Conservation (phyloP, 2,329 filamentous ascomycete genomes). For the Sclerotinia glacialis region DNA sequence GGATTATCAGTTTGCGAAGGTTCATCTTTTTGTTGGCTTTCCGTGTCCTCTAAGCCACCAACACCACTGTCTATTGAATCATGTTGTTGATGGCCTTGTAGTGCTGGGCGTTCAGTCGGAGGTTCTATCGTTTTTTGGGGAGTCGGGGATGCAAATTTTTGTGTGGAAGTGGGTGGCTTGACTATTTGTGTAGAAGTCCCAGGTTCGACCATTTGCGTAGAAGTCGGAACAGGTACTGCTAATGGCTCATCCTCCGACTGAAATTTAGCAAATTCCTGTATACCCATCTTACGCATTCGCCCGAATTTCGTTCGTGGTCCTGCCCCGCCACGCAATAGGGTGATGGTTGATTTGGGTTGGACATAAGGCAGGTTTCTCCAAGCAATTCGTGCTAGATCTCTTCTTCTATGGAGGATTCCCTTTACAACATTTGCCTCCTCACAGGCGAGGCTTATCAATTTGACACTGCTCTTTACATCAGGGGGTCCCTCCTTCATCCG, state of each 20-base stretch:
- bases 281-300: too few species aligned
- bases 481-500: not conserved
- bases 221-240: not conserved
- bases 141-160: too few species aligned
- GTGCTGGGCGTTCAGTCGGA: not conserved
- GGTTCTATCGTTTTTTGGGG: too few species aligned
- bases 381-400: not conserved
- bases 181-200: fast-evolving
- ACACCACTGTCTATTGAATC: not conserved
- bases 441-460: not conserved
- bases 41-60: not conserved
- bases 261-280: too few species aligned
- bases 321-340: not conserved
- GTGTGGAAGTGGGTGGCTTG: too few species aligned
- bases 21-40: not conserved
- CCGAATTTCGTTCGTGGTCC: not conserved
- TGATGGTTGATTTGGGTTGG: not conserved
- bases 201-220: too few species aligned
- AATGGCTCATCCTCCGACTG: too few species aligned
- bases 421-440: not conserved
- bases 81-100: not conserved
- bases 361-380: not conserved
- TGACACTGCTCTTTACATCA: not conserved
- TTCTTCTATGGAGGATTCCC: not conserved
- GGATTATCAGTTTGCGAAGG: not conserved